Evolutionary conservation across 1,284 basidiomycete species (phyloP), one percentile per base, ranked within the genome.

Genomic region (Coniophora puteana): DNA sequence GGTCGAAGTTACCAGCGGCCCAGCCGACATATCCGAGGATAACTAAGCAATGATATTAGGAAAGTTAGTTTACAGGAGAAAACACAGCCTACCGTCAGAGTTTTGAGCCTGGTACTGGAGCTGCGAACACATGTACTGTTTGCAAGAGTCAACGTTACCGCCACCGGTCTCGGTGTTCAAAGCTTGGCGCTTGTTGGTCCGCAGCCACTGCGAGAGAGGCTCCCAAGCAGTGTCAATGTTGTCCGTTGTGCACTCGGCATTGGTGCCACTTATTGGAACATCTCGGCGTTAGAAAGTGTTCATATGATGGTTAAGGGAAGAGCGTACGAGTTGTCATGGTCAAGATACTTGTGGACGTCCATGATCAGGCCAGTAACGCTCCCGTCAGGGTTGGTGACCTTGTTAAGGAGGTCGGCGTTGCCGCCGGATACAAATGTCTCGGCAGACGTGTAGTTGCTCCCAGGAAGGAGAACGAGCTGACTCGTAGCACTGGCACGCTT

Each of bases 341-440:
- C 77, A 41, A 78, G 68, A 60, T 79, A 79, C 55, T 76, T 74
- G 65, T 79, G 76, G 0, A 78, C 75, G 51, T 78, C 76, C 45
- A 78, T 72, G 46, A 79, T 57, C 25, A 80, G 67, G 44, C 60
- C 61, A 29, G 66, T 71, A 3, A 53, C 62, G 40, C 62, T 65
- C 8, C 70, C 69, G 40, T 72, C 68, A 5, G 72, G 72, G 57
- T 80, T 78, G 2, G 61, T 72, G 36, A 80, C 68, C 37, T 61
- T 68, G 41, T 59, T 58, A 8, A 80, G 61, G 7, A 70, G 70
- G 33, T 63, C 68, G 1, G 65, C 72, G 11, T 67, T 71, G 11
- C 74, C 76, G 48, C 71, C 70, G n/a, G 68, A 71, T 28, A 74
- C 61, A 48, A 75, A 72, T 4, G 66, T 68, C 38, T 63, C 61